Evolutionary conservation across 2,329 filamentous ascomycete species (phyloP).

Genomic region (Esteya vermicola): DNA sequence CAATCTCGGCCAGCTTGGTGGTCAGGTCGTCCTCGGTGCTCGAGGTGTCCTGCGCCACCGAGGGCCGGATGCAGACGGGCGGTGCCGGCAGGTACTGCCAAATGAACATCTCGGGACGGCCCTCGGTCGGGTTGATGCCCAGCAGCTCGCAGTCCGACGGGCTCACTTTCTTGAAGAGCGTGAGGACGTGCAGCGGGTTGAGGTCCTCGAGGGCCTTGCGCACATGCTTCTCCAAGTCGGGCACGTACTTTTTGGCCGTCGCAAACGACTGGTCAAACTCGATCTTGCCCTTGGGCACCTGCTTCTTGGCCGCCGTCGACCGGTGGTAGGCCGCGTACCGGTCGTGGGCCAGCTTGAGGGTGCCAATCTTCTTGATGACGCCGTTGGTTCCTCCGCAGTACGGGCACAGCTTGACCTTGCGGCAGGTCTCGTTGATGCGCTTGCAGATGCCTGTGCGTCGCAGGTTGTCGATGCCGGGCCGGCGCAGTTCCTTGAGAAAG

Average conservation of each 20-base stretch:
- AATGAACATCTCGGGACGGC: conserved; percentile 88
- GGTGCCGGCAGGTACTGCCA: conserved; percentile 95
- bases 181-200: conserved; percentile 76
- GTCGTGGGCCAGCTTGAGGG: conserved; percentile 90
- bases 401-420: conserved; percentile 71
- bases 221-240: conserved; percentile 79
- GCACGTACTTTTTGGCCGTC: conserved; percentile 61
- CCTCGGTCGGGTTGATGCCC: conserved; percentile 73
- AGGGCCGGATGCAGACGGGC: conserved; percentile 85
- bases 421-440: conserved; percentile 76
- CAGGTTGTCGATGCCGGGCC: conserved; percentile 74
- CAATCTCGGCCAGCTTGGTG: conserved; percentile 91
- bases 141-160: conserved; percentile 80
- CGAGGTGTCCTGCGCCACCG: conserved; percentile 81
- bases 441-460: conserved; percentile 74
- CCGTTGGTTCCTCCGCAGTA: conserved; percentile 76
- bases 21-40: conserved; percentile 96
- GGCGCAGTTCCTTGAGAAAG: conserved; percentile 68
- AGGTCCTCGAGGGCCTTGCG: conserved; percentile 90
- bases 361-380: conserved; percentile 78
- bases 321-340: conserved; percentile 81
- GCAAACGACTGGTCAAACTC: conserved; percentile 77
- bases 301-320: conserved; percentile 75
- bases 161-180: conserved; percentile 80
- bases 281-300: conserved; percentile 66